Percentiles rank a stretch among this genome's conserved stretches.
Evolutionary conservation across 768 basidiomycete genomes (phyloP).

Genomic region (Krasilnikovozyma curviuscula): DNA sequence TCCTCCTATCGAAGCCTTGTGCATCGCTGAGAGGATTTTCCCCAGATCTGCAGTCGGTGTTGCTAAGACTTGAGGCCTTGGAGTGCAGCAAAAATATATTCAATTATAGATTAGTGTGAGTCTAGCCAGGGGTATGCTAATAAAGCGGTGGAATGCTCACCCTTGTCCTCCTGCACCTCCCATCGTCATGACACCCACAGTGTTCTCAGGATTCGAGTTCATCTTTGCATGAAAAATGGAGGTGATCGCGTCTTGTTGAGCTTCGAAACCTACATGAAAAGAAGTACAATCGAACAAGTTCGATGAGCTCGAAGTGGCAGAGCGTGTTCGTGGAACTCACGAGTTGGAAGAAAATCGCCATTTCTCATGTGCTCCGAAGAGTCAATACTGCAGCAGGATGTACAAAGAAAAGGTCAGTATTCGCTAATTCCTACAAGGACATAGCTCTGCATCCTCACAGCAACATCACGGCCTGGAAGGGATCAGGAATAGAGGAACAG

Average conservation of each 20-base stretch:
- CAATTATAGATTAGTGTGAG: background rate
- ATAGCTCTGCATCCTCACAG: constrained; percentile 27
- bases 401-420: constrained; percentile 2
- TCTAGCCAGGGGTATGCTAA: background rate
- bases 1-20: constrained; percentile 60
- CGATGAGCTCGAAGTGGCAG: constrained; percentile 32
- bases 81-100: constrained; percentile 22
- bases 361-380: constrained; percentile 96
- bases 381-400: constrained; percentile 40
- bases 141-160: constrained; percentile 31
- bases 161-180: constrained; percentile 51
- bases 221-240: constrained; percentile 81
- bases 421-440: constrained; percentile 1
- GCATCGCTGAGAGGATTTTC: constrained; percentile 64
- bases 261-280: constrained; percentile 45
- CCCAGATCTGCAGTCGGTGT: constrained; percentile 91
- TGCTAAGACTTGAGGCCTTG: constrained; percentile 74
- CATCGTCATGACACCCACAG: constrained; percentile 96
- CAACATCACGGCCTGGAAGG: constrained; percentile 93
- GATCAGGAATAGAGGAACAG: too few species aligned
- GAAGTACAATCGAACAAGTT: background rate
- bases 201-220: constrained; percentile 90
- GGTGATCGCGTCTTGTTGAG: constrained; percentile 79
- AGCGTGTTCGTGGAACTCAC: background rate
- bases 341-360: constrained; percentile 32